Conservation (phyloP, 306 rosid genomes). For the Quercus mongolica region DNA sequence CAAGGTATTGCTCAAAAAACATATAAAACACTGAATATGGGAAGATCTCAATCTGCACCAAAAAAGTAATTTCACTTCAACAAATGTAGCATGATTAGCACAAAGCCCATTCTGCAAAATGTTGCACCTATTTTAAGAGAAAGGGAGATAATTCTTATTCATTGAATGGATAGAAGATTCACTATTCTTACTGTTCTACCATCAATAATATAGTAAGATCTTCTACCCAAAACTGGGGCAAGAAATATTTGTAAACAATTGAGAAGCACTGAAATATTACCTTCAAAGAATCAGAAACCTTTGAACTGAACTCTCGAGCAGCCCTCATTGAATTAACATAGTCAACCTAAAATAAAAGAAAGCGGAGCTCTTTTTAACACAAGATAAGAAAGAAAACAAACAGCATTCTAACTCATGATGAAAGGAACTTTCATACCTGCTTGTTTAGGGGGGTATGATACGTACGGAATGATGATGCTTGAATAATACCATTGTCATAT, state of each 20-base stretch:
- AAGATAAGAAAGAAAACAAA: constrained; percentile 10
- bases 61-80: constrained; percentile 29
- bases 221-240: not conserved
- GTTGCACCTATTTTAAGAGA: not conserved
- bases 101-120: not conserved
- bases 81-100: constrained; percentile 2
- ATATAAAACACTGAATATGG: constrained; percentile 95
- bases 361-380: constrained; percentile 23
- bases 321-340: constrained; percentile 91
- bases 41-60: constrained; percentile 92
- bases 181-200: not conserved
- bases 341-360: constrained; percentile 53
- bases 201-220: not conserved
- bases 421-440: constrained; percentile 51
- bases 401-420: constrained; percentile 6
- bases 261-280: constrained; percentile 32
- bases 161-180: constrained; percentile 9
- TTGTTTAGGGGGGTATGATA: constrained; percentile 94
- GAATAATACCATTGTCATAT: constrained; percentile 70
- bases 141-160: constrained; percentile 17
- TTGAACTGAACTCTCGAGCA: constrained; percentile 86
- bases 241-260: not conserved
- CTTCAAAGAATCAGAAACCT: constrained; percentile 86
- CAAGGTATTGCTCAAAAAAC: constrained; percentile 99
- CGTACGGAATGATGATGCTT: constrained; percentile 93